A percentile compares a stretch with the other conserved stretches of the same genome.
Conservation (phyloP, 2,329 filamentous ascomycete genomes). For the Cladobotryum protrusum region DNA sequence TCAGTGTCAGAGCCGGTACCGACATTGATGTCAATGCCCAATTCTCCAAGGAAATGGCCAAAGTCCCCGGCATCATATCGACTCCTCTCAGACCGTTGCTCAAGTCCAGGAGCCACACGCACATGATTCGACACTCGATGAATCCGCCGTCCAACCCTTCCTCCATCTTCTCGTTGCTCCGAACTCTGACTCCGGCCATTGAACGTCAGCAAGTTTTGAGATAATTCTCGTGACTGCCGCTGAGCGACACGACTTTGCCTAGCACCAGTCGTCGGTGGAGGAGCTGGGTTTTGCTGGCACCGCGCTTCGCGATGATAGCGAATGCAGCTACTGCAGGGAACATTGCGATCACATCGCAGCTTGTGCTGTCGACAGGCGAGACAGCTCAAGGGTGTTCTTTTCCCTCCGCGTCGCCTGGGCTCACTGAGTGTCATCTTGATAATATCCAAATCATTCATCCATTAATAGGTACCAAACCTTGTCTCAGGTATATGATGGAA, state of each 20-base stretch:
- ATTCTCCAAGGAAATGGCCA: background rate
- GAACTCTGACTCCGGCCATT: too few species aligned
- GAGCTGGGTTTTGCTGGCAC: constrained; percentile 23
- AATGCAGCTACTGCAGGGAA: constrained; percentile 25
- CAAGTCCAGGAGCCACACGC: too few species aligned
- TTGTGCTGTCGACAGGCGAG: constrained; percentile 27
- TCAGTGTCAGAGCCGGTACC: background rate
- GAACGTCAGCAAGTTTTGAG: too few species aligned
- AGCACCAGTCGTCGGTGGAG: background rate
- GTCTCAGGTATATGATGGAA: too few species aligned
- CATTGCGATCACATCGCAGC: constrained; percentile 25
- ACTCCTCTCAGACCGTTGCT: too few species aligned
- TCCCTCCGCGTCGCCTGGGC: constrained; percentile 6
- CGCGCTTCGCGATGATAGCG: constrained; percentile 25
- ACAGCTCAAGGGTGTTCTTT: constrained; percentile 20
- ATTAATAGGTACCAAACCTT: too few species aligned
- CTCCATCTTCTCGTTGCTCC: too few species aligned
- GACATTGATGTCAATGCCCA: background rate
- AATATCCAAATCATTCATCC: too few species aligned
- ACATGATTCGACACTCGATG: too few species aligned
- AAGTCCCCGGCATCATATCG: background rate
- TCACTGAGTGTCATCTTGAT: too few species aligned
- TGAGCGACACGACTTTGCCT: background rate
- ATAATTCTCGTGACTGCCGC: background rate
- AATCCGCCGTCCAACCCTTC: too few species aligned